Base-by-base conservation (phyloP, 441 rosid species). In the Cnidoscolus chayamansa region DNA sequence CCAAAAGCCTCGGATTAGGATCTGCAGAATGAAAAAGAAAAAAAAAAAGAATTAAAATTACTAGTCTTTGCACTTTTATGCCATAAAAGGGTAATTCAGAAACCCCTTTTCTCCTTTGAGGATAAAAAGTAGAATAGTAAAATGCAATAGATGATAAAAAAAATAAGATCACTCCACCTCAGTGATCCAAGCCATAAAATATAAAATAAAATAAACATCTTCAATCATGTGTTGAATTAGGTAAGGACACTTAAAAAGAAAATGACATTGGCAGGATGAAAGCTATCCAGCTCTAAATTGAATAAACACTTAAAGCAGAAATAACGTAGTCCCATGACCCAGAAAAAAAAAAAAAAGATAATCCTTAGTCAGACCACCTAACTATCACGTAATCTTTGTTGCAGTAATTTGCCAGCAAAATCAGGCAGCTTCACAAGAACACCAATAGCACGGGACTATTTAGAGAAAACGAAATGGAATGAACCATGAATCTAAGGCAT, bases 1-100 rank as follows among this genome's bases (percentile, higher is more conserved):
- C 87, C 75, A 88, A 71, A 72, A 79, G 65, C 75, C 74, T 83
- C 48, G 86, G 79, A 67, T 75, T 74, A 63, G 78, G 56, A 79
- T 84, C 98, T 88, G 83, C 76, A 83, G 68, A 74, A 60, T 15
- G 68, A 76, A 68, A 16, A 62, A 62, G 68, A 76, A 68, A 16
- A 62, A 62, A 65, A 2, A 56, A 49, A 59, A 13, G 13, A 74
- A 20, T 17, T 58, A 47, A 8, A 57, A 37, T 65, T 55, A 77
- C 47, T 8, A 25, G 30, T 62, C 20, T 19, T 17, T n/a, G 15
- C 1, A 25, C 9, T 7, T 10, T 10, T 12, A 3, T 54, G 10
- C 35, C 3, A 35, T 11, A 10, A 50, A 48, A 31, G 25, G 13
- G 19, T 12, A 12, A 1, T 31, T 35, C 48, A 35, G 40, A 35